phyloP scores from a whole-genome alignment of 169 alveolate genomes.

The Eimeria maxima region DNA sequence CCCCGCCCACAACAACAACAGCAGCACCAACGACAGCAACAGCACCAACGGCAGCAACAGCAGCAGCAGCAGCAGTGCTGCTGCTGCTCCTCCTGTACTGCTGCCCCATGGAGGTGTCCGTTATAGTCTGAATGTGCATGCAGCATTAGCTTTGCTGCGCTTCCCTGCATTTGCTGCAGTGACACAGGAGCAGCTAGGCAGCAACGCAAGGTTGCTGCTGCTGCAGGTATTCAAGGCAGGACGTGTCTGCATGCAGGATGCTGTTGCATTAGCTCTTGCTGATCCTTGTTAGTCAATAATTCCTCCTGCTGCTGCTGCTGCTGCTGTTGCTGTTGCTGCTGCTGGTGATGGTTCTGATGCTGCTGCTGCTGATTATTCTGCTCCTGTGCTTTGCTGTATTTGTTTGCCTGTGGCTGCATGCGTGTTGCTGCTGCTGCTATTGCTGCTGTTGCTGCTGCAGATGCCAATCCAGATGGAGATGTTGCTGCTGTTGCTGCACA shows the following conservation, averaged over 20 bases:
- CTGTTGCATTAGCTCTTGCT: constrained; percentile 43
- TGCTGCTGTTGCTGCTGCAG: neutral
- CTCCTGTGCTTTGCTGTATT: neutral
- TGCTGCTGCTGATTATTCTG: too few species aligned
- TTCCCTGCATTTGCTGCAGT: constrained; percentile 51
- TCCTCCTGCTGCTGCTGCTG: too few species aligned
- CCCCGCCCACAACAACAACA: too few species aligned
- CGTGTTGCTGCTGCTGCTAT: neutral
- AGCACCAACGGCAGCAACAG: constrained; percentile 14
- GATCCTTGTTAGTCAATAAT: neutral
- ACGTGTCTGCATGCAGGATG: constrained; percentile 68
- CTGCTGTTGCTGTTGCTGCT: too few species aligned
- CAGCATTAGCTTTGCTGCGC: constrained; percentile 54
- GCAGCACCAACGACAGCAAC: neutral
- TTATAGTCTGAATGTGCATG: constrained; percentile 58
- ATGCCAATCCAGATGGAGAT: neutral
- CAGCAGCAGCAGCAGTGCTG: constrained; percentile 18
- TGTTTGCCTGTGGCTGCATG: too few species aligned
- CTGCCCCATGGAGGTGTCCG: constrained; percentile 69
- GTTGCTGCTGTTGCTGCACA: too few species aligned
- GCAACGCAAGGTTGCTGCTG: constrained; percentile 42
- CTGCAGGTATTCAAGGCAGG: constrained; percentile 78
- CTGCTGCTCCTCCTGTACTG: neutral
- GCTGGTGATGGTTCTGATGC: too few species aligned
- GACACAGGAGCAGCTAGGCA: constrained; percentile 53